A percentile compares a stretch with the other conserved stretches of the same genome.
Evolutionary conservation across 2,329 filamentous ascomycete genomes (phyloP).

Genomic region (Plectosphaerella plurivora): DNA sequence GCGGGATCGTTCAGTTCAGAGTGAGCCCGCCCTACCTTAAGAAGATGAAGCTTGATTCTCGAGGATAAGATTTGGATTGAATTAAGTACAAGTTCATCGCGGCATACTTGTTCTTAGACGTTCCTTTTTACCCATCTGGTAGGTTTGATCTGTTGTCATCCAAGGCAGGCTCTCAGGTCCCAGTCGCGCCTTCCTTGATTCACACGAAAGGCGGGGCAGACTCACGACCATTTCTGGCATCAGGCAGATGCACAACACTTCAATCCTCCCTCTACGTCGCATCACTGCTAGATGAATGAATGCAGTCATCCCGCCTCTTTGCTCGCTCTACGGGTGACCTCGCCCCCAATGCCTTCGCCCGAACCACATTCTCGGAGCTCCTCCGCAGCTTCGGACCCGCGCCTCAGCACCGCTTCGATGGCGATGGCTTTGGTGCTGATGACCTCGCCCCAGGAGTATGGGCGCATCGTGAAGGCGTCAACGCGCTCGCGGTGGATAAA

Average conservation of each 20-base stretch:
- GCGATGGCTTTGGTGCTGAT: constrained; percentile 26
- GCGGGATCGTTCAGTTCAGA: too few relatives aligned
- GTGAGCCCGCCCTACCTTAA: too few relatives aligned
- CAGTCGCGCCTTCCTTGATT: too few relatives aligned
- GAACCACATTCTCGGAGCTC: constrained; percentile 60
- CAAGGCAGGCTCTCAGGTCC: too few relatives aligned
- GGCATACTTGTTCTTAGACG: too few relatives aligned
- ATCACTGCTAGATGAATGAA: constrained; percentile 27
- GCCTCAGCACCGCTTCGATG: constrained; percentile 66
- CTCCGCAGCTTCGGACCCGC: constrained; percentile 65
- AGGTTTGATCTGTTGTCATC: too few relatives aligned
- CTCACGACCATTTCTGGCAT: not conserved
- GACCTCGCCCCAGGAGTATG: constrained; percentile 26
- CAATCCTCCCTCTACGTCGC: not conserved
- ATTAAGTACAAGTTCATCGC: too few relatives aligned
- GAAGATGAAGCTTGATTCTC: too few relatives aligned
- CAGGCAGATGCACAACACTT: not conserved
- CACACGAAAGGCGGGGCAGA: too few relatives aligned
- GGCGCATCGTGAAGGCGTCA: constrained; percentile 77
- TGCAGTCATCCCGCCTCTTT: constrained; percentile 69
- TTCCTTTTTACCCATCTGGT: too few relatives aligned
- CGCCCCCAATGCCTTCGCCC: constrained; percentile 58
- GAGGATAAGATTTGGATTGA: too few relatives aligned
- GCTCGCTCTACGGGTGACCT: constrained; percentile 70
- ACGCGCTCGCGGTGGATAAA: constrained; percentile 72